phyloP scores from a whole-genome alignment of 2,329 filamentous ascomycete genomes.

The Karstenula rhodostoma region DNA sequence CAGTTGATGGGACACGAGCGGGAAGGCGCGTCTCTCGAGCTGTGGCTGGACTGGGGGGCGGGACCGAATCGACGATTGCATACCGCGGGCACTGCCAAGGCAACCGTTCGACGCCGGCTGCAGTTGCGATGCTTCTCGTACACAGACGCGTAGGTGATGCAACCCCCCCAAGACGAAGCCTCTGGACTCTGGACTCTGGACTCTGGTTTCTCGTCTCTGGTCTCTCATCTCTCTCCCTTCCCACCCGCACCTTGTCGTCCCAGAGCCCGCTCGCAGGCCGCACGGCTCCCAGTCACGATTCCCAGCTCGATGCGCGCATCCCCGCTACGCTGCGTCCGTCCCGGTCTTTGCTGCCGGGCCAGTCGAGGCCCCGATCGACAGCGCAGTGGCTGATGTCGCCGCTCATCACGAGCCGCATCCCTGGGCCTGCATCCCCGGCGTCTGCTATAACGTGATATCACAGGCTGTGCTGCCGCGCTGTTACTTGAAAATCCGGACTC shows the following conservation, averaged over 20 bases:
- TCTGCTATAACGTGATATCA: conserved; percentile 12
- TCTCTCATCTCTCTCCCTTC: too few species aligned
- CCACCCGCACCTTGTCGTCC: too few species aligned
- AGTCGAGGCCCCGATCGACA: conserved; percentile 42
- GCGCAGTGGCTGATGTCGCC: conserved; percentile 29
- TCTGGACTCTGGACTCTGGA: too few species aligned
- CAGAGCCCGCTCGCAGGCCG: too few species aligned
- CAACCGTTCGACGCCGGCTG: conserved; percentile 23
- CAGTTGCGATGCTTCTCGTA: neutral
- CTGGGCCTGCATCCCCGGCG: conserved; percentile 6
- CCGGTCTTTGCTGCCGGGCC: neutral
- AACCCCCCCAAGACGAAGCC: too few species aligned
- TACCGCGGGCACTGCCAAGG: conserved; percentile 30
- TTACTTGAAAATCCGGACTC: conserved; percentile 1
- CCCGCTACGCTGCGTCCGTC: too few species aligned
- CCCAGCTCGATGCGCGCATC: too few species aligned
- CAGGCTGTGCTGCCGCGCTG: conserved; percentile 5
- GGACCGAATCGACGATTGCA: conserved; percentile 43
- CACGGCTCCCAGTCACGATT: too few species aligned
- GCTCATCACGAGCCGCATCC: conserved; percentile 31
- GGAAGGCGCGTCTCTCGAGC: conserved; percentile 30
- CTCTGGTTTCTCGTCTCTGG: too few species aligned
- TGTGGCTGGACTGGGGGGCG: conserved; percentile 40
- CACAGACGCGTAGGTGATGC: too few species aligned
- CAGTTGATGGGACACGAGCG: conserved; percentile 39